Evolutionary conservation across 2,329 filamentous ascomycete genomes (phyloP), one percentile per base, ranked within the genome.

Genomic region (Cercospora sp.): DNA sequence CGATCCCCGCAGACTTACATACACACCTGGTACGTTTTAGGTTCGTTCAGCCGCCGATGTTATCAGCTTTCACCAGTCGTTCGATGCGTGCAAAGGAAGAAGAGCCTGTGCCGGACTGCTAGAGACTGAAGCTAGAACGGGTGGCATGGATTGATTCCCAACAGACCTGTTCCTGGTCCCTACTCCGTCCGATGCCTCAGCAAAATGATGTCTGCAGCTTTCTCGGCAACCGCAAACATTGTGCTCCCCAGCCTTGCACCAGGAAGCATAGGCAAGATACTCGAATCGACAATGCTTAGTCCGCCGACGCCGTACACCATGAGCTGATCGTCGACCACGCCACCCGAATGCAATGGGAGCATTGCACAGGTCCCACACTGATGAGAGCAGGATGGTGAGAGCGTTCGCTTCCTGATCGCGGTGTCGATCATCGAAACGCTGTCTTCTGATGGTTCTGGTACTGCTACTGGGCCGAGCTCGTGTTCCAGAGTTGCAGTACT

Each of bases 281-380:
- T 72, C 10, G 71, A 70, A 70, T 74, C 73, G 61, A 71, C 72
- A 8, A 74, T 69, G 24, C 73, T 68, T 63, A 74, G 53, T 3
- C 64, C 60, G n/a, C 66, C 13, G 10, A 65, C 64, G 1, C 73
- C 73, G 63, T 70, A 69, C 12, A 74, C 71, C 45, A 45, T 69
- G 10, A 73, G 65, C 37, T 67, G 21, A 5, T 61, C 40, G 64
- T 74, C 72, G 16, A 74, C 71, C 26, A 73, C 71, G 6, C 69
- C 72, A 5, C 70, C 71, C 34, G 43, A 28, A 3, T 73, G 63
- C 13, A 63, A 28, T 9, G 64, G 63, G n/a, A 70, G 45, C 71
- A 74, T 58, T 16, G 55, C 28, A 32, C 80, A 82, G 0, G 80
- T 82, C 1, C 81, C 82, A 18, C 74, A n/a, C n/a, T 45, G 40